Evolutionary conservation across 345 rosid genomes (phyloP), one percentile per base, ranked within the genome.

Genomic region (Anacardium occidentale): DNA sequence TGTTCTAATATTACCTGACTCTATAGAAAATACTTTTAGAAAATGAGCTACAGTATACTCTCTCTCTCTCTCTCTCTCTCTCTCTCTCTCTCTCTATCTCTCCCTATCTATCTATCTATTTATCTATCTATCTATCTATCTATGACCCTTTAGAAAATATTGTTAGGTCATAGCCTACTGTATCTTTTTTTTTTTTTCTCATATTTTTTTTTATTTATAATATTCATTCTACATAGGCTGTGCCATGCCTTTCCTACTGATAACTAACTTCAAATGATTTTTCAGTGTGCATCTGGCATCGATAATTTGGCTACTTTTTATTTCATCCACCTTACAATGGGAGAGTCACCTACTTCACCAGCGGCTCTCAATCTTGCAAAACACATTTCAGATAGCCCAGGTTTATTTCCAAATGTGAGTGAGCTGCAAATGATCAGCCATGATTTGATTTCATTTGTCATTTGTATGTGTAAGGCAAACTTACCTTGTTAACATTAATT

Each of bases 301-400:
- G 55, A 22, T 17, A 66, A 48, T 25, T 50, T 66, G 58, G 70
- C 70, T 26, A 21, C 37, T 24, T 51, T 66, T 66, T 66, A 66
- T 66, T 47, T 51, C 70, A 66, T 24, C 29, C 22, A 50, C 22
- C 14, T 66, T 26, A 67, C 14, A 48, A 50, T 26, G 47, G 71
- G 60, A 34, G 44, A 67, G 47, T 20, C 71, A 14, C 60, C 71
- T 24, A 20, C 22, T 10, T 29, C 60, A n/a, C 71, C 59, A 1
- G 71, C 71, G 25, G 71, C 59, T 26, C 20, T 47, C 9, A 64
- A 47, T 37, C 26, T 64, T 22, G 17, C 32, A 5, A 51, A 12
- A 44, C 68, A 64, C n/a, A 13, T 42, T 20, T 26, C 68, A 8
- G 68, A 42, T 20, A 42, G 48, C 68, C 68, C 32, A n/a, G 22